Evolutionary conservation across 306 rosid species (phyloP).

Genomic region (Vicia villosa): DNA sequence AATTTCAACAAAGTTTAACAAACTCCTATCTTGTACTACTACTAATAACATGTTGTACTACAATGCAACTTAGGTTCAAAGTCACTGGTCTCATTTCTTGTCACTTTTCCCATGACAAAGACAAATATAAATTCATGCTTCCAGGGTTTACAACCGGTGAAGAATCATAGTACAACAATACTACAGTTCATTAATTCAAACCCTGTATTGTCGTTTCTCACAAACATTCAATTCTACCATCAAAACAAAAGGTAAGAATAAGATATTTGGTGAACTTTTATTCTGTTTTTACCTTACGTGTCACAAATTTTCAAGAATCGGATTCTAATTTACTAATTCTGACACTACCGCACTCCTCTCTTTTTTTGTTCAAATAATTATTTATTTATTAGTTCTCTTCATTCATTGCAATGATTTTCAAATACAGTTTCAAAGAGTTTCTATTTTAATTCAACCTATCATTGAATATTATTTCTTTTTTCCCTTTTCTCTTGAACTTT

Average conservation of each 20-base stretch:
- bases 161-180: too few relatives aligned
- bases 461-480: constrained; percentile 24
- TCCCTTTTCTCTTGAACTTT: background rate
- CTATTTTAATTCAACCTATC: background rate
- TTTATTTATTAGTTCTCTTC: background rate
- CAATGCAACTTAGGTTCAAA: too few relatives aligned
- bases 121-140: background rate
- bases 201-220: background rate
- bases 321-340: background rate
- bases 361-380: background rate
- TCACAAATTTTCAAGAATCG: background rate
- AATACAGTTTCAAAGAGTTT: background rate
- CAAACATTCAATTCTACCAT: background rate
- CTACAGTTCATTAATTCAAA: too few relatives aligned
- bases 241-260: background rate
- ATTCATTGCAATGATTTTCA: background rate
- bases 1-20: too few relatives aligned
- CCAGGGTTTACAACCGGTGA: background rate
- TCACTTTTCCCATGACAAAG: background rate
- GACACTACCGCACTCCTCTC: background rate
- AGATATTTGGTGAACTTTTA: background rate
- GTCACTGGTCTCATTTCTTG: too few relatives aligned
- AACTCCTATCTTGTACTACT: background rate
- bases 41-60: background rate
- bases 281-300: background rate